Base-by-base conservation (phyloP, 2,329 filamentous ascomycete genomes). In the Fonsecaea pugnacius region DNA sequence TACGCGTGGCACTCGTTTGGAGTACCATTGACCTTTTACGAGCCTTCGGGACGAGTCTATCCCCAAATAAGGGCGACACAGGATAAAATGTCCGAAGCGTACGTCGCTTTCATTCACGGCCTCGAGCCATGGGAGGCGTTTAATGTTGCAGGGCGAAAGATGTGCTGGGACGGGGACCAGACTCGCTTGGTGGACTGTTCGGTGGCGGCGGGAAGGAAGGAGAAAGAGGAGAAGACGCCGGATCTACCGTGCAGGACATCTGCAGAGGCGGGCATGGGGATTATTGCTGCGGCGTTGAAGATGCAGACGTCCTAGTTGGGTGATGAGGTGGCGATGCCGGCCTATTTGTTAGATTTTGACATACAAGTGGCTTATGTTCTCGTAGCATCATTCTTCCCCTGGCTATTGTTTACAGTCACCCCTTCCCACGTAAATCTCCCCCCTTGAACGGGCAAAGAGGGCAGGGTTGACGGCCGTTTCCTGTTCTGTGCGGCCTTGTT, bases 1-100 rank as follows among this genome's bases (percentile, higher is more conserved):
- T 52, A 52, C 35, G 30, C 57, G 50, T 59, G 30, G 27, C 57
- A 59, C 46, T 50, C 57, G n/a, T 38, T 59, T 33, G 57, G 46
- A 0, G 50, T 50, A 12, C 18, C 57, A 6, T 21, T 51, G n/a
- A 30, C 50, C 4, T 59, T 50, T 30, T 38, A 30, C 18, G 40
- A 35, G 27, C 57, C 57, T 27, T 16, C 54, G 18, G 54, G 7
- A n/a, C 27, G 35, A 18, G 35, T 48, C 12, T 9, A 59, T 21
- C 4, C 46, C 4, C 21, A 33, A 4, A 38, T 58, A 12, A 24
- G 3, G 3, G 43, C 43, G n/a, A 59, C 57, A 18, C 32, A 43
- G 3, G 57, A 59, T 21, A 59, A 52, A 32, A 51, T 59, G 43
- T 33, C 27, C 30, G 21, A 38, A 12, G 57, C 57, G 14, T 24